Evolutionary conservation across 2,329 filamentous ascomycete genomes (phyloP).

Genomic region (Cercospora zeina): DNA sequence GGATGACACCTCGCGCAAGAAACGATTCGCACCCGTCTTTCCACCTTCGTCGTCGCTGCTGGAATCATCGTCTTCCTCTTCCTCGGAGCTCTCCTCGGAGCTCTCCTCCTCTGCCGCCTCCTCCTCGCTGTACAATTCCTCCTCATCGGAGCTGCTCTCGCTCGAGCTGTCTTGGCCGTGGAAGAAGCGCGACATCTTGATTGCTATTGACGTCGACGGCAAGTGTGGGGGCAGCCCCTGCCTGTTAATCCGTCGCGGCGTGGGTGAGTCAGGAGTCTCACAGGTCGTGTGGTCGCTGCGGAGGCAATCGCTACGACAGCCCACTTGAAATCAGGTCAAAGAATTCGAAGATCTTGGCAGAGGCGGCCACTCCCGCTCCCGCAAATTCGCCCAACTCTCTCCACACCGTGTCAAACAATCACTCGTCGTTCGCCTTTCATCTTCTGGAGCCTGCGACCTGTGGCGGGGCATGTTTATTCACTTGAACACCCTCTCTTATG

Average conservation of each 20-base stretch:
- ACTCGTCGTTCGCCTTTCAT: not conserved
- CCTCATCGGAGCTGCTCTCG: slow-evolving; percentile 91
- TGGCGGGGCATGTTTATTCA: not conserved
- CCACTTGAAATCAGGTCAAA: slow-evolving; percentile 7
- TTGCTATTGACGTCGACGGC: slow-evolving; percentile 11
- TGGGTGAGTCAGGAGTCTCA: slow-evolving; percentile 15
- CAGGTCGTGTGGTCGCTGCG: slow-evolving; percentile 7
- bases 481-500: not conserved
- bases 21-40: slow-evolving; percentile 72
- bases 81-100: slow-evolving; percentile 41
- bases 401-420: not conserved
- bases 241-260: slow-evolving; percentile 16
- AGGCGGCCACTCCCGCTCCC: not conserved
- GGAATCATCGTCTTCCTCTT: slow-evolving; percentile 49
- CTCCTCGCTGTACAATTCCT: slow-evolving; percentile 84
- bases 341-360: slow-evolving; percentile 8
- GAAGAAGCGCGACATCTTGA: slow-evolving; percentile 79
- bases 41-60: slow-evolving; percentile 58
- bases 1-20: slow-evolving; percentile 69
- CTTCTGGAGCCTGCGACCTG: not conserved
- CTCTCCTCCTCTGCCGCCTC: slow-evolving; percentile 65
- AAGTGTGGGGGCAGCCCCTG: slow-evolving; percentile 22
- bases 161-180: slow-evolving; percentile 92
- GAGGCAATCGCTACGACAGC: slow-evolving; percentile 1
- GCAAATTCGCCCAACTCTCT: not conserved